Base-by-base conservation (phyloP, 1,284 basidiomycete genomes). In the Cutaneotrichosporon curvatum region DNA sequence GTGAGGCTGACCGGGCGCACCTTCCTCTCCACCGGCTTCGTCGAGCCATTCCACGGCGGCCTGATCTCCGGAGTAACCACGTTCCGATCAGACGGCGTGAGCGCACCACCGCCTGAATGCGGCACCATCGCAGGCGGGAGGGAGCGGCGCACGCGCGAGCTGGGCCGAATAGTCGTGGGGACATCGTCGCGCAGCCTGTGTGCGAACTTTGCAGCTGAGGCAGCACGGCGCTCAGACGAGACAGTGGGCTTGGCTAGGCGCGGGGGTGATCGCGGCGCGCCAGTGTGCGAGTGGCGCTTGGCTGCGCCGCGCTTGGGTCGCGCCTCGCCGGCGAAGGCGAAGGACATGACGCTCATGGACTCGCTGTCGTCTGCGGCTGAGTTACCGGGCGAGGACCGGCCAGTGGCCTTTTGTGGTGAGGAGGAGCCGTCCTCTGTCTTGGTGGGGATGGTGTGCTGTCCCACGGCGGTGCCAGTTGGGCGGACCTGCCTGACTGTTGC, bases 201-300 rank as follows among this genome's bases (percentile, higher is more conserved):
- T 1, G 62, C 65, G 43, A 68, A 70, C 44, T 70, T 70, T 16
- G 66, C 68, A 42, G 61, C 59, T 10, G 62, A 63, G 8, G 55
- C 58, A 8, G 53, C 50, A 16, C 59, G 44, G n/a, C 58, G 52
- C 19, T 47, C 48, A 19, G 51, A 22, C 18, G 47, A 5, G 19
- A 19, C 37, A 9, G 45, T 23, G 2, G 47, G 30, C 19, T 42
- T 50, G 15, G 35, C 21, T 3, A 30, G 14, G n/a, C 41, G 41
- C 6, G 39, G 37, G 22, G 22, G 32, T 33, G 15, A 37, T 19
- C 37, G 40, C n/a, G 21, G 32, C 36, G 36, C 11, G 19, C 25
- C 9, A 6, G 37, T 20, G 25, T 12, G 8, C 25, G 25, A 28
- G 25, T 28, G 7, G 25, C 25, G 25, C 25, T 28, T 28, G 14